phyloP scores from a whole-genome alignment of 148 eudicot genomes.

The Silene latifolia region DNA sequence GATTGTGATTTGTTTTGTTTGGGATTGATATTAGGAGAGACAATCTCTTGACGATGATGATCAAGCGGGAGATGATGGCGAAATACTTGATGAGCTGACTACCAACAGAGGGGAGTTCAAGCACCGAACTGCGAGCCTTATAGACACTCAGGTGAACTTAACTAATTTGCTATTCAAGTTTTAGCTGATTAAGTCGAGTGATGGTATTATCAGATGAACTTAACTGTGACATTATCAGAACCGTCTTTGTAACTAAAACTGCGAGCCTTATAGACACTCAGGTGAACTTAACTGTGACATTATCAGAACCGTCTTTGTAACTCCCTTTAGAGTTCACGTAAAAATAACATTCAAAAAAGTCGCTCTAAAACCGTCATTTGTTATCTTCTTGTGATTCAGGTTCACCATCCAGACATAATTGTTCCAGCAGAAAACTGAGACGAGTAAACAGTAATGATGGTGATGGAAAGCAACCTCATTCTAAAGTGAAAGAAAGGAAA shows the following conservation, averaged over 20 bases:
- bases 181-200: neutral
- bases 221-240: too few relatives aligned
- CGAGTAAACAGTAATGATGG: neutral
- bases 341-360: too few relatives aligned
- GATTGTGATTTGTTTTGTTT: neutral
- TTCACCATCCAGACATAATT: constrained; percentile 21
- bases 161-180: neutral
- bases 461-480: neutral
- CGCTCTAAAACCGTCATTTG: too few relatives aligned
- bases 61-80: constrained; percentile 27
- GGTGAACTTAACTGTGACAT: too few relatives aligned
- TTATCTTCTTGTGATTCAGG: constrained; percentile 11
- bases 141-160: constrained; percentile 31
- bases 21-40: constrained; percentile 21
- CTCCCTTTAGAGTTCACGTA: too few relatives aligned
- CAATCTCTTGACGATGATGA: constrained; percentile 15
- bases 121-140: constrained; percentile 34
- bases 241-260: too few relatives aligned
- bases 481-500: neutral
- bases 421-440: constrained; percentile 7
- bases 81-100: constrained; percentile 51
- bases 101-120: constrained; percentile 62
- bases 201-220: neutral
- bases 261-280: too few relatives aligned
- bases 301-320: too few relatives aligned